Conservation (phyloP, 2,329 filamentous ascomycete species). For the Diaporthe aspalathi region DNA sequence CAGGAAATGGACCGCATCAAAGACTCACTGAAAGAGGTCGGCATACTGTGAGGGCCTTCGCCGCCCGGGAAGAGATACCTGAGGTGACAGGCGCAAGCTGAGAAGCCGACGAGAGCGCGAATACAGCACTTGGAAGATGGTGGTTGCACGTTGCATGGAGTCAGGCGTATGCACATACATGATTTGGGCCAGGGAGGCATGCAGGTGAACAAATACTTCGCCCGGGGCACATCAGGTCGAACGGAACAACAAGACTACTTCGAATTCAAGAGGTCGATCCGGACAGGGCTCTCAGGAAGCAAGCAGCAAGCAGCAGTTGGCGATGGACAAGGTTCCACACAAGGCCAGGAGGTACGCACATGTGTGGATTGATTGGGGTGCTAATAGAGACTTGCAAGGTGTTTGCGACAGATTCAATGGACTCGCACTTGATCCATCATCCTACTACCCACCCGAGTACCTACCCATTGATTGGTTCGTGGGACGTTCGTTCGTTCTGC, state of each 20-base stretch:
- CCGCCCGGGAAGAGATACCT: background rate
- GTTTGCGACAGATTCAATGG: conserved; percentile 28
- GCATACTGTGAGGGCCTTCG: conserved; percentile 31
- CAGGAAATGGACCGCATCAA: conserved; percentile 60
- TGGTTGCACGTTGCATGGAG: conserved; percentile 21
- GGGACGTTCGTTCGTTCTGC: background rate
- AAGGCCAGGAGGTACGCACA: conserved; percentile 34
- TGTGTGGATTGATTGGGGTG: conserved; percentile 9
- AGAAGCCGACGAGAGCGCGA: conserved; percentile 6
- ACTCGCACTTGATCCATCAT: background rate
- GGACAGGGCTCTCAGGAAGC: too few species aligned
- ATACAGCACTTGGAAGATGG: conserved; percentile 1
- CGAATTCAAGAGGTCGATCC: background rate
- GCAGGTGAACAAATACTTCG: background rate
- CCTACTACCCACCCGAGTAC: too few species aligned
- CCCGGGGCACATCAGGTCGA: conserved; percentile 8
- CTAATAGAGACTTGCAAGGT: conserved; percentile 34
- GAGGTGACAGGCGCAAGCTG: background rate
- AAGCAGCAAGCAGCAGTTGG: conserved; percentile 5
- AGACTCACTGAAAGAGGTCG: conserved; percentile 39
- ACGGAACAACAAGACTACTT: conserved; percentile 2
- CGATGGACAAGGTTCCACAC: background rate
- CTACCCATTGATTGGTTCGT: background rate
- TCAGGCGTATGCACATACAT: conserved; percentile 9
- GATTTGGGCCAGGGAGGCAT: background rate